Evolutionary conservation across 345 rosid species (phyloP).

Genomic region (Lepidium didymum): DNA sequence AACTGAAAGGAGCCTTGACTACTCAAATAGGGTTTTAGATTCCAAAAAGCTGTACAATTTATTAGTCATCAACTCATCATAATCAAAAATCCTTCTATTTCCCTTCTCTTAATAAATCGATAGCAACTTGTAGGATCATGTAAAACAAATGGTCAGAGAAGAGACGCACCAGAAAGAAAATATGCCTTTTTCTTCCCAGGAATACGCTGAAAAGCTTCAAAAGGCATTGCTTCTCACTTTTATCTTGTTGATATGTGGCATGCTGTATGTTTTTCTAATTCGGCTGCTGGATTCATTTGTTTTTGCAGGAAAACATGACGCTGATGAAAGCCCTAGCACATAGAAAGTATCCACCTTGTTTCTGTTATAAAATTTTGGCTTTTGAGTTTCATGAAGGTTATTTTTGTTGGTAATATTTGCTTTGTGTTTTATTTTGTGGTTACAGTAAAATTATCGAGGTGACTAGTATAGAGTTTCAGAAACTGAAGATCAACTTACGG

Average conservation of each 20-base stretch:
- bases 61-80: neutral
- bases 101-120: neutral
- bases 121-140: constrained; percentile 38
- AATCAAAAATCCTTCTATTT: neutral
- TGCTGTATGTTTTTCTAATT: neutral
- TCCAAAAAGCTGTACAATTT: neutral
- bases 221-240: constrained; percentile 31
- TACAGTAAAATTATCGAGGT: constrained; percentile 52
- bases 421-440: neutral
- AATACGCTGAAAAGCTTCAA: constrained; percentile 41
- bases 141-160: constrained; percentile 25
- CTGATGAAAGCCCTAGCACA: constrained; percentile 46
- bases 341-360: constrained; percentile 40
- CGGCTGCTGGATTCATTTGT: neutral
- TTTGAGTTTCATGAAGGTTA: neutral
- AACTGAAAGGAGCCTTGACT: neutral
- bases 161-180: constrained; percentile 20
- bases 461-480: constrained; percentile 52
- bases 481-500: constrained; percentile 47
- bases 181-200: constrained; percentile 26
- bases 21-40: neutral
- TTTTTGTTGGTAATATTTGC: neutral
- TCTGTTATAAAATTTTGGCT: constrained; percentile 1
- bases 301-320: constrained; percentile 48
- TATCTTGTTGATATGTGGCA: neutral